Base-by-base conservation (phyloP, 345 rosid species). In the Acer negundo region DNA sequence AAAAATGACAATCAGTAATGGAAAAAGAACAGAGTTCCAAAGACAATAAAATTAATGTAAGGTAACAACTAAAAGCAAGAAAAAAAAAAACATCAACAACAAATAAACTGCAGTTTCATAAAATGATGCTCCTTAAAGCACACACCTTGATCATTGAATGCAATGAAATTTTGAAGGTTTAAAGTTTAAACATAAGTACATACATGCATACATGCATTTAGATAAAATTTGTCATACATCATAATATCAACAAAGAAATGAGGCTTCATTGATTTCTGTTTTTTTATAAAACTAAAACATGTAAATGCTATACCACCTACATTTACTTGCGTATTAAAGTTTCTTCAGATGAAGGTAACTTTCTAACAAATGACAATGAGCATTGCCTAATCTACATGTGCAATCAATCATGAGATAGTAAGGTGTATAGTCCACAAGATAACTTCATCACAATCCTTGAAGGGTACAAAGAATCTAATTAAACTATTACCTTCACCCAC, bases 401-500 rank as follows among this genome's bases (percentile, higher is more conserved):
- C 72, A 65, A 66, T 20, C 35, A 20, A 8, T 51, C 62, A 31
- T 11, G 28, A 26, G 3, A 42, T 11, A 0, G 46, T 42, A 42
- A 42, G 46, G 46, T 42, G 46, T 42, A 42, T 7, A 42, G 46
- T 42, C 46, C 46, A 23, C 23, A 3, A 8, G 24, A 19, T 35
- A 3, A 69, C 70, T 53, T 72, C 61, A 40, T 76, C 17, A 16
- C 16, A 13, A 55, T 46, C 75, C 11, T 22, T 49, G 22, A 74
- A 55, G 26, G 59, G 9, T 44, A 47, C 40, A 76, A 16, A 47
- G 47, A 49, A 63, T 38, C 16, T 40, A n/a, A 49, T 51, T 16
- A 59, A 73, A 79, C 10, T 22, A 61, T 74, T 84, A 94, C 99
- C 97, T 92, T 92, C 51, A 64, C 82, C 99, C 99, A 96, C 95